Base-by-base conservation (phyloP, 2,329 filamentous ascomycete species). In the Aaosphaeria pasadenensis region DNA sequence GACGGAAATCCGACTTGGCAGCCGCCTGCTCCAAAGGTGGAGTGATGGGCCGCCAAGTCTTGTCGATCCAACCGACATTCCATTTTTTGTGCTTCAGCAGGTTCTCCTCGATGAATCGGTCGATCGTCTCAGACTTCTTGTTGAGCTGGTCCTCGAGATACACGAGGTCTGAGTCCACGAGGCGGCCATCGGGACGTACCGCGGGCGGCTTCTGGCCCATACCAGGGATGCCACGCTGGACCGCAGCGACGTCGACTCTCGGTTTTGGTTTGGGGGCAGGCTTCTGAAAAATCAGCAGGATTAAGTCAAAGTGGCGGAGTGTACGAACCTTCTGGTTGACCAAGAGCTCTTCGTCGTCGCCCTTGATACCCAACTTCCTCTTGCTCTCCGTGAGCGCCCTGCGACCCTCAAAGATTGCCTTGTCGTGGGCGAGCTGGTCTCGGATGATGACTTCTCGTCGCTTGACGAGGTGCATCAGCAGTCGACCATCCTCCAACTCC, bases 31-130 rank as follows among this genome's bases (percentile, higher is more conserved):
- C 86, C 62, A 83, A 78, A 39, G 89, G 83, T 24, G 91, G 91
- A 44, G 88, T 89, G 56, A 97, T 81, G 44, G 92, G 91, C 56
- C 86, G 85, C 74, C 86, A 85, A 52, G 92, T 96, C 66, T 91
- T 80, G 74, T 97, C 91, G 61, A 95, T 82, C 75, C 89, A 91
- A 64, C 89, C 87, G 60, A 88, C 81, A 72, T 96, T 96, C 91
- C 92, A 96, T 67, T 88, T 85, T 59, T 87, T 84, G 73, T 96
- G 92, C 71, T 94, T 92, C 60, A 87, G 81, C 46, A 95, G 85
- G 71, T 95, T 92, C 59, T 84, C 84, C 69, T 95, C 89, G 67
- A 97, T 89, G 63, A 95, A 90, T 55, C 80, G 79, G 53, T 87
- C 81, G 57, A 96, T 84, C 59, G 88, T 84, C 57, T 88, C 90